Evolutionary conservation across 768 basidiomycete species (phyloP), one percentile per base, ranked within the genome.

Genomic region (Aureoboletus auriporus): DNA sequence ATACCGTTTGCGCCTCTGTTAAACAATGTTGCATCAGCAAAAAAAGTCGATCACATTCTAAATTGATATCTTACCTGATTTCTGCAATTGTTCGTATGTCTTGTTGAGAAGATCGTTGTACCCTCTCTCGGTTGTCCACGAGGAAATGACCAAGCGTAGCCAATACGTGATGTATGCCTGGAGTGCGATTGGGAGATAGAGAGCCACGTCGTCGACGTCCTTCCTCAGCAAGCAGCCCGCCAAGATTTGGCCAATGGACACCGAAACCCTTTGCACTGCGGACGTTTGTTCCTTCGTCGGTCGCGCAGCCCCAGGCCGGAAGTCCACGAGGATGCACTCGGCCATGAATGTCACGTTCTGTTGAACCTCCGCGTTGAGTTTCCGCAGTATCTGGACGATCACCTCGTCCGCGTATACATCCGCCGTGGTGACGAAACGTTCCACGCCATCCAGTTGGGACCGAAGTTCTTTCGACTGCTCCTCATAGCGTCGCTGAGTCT

Each of bases 321-420:
- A 39, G 23, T 23, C 29, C 20, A 42, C 12, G 29, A 30, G 8
- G 1, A 56, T 36, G 4, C 3, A 8, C 12, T 56, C 54, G 1
- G 55, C 55, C 23, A 56, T 57, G 9, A 49, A 17, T 1, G 34
- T 44, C 1, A 54, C 44, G 11, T n/a, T 49, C 31, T 49, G 47
- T 16, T 52, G 55, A 20, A 57, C 39, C 47, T 52, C 55, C 8
- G 47, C 42, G 23, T 57, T 56, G 16, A 56, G 55, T 28, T 46
- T 52, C 39, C 39, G 47, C 13, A 57, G 31, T 30, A 34, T 39
- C 41, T 42, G 28, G 20, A 40, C 16, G n/a, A 57, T 31, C 34
- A 11, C n/a, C 28, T 39, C 13, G n/a, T 57, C 55, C 12, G 55
- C 27, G 9, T 47, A 36, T 7, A 23, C 42, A 28, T 56, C 49